Evolutionary conservation across 192 early-diverging fungal genomes (phyloP), one percentile per base, ranked within the genome.

Genomic region (Backusella tarrabulga): DNA sequence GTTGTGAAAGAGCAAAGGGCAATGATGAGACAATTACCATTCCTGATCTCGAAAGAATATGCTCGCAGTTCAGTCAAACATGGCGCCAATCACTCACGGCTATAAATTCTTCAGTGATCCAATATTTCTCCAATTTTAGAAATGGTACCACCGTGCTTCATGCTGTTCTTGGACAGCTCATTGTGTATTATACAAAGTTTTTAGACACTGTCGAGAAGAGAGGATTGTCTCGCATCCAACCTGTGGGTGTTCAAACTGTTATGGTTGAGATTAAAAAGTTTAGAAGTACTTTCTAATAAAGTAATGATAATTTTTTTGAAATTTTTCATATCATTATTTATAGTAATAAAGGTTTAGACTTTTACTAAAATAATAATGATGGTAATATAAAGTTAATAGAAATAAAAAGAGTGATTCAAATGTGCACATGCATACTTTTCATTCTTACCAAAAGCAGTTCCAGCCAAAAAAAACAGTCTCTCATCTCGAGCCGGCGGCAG

Each of bases 181-280:
- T 98, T 19, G 87, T 99, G 29, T 97, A 95, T 86, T 99, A 98
- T 86, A 96, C 94, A 32, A 88, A 92, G 19, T 99, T 97, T 80
- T 83, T 93, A 70, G 90, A 89, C 19, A 78, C 95, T 7, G 90
- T 95, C 78, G 96, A 98, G 75, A 91, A 91, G 79, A 85, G 88
- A 35, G 56, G 40, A 9, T 63, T 32, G 9, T 32, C 60, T 23
- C 70, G 66, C 12, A 79, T 80, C 19, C 91, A 91, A 68, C 97
- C 98, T 8, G 92, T 98, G 0, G 94, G 93, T 42, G 82, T 97
- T 46, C 97, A 99, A 76, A 95, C 90, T 19, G 94, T 99, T 15
- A 94, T 98, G 93, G 93, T 97, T 0, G 98, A 98, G 79, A 93
- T 98, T 77, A 99, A 98, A 84, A 97, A 97, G 84, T 98, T 93